Conservation (phyloP, 768 basidiomycete species). For the Psilocybe cubensis region DNA sequence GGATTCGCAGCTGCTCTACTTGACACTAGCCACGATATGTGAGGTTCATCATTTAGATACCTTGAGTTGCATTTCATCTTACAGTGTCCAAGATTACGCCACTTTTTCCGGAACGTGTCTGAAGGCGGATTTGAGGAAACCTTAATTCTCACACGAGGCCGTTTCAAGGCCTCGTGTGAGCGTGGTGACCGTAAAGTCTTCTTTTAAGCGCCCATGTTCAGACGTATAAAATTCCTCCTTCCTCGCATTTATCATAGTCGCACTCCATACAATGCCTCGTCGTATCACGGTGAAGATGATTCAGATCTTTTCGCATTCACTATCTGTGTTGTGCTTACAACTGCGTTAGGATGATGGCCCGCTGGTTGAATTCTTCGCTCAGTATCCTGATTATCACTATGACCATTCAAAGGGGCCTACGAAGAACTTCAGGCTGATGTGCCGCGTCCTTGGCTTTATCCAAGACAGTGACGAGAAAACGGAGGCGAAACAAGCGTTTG, state of each 20-base stretch:
- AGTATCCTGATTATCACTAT: conserved; percentile 25
- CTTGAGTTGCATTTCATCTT: no score
- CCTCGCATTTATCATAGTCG: background rate
- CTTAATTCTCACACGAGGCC: background rate
- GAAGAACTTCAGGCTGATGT: conserved; percentile 30
- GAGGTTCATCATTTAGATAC: no score
- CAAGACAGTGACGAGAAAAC: conserved; percentile 4
- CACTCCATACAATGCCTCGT: background rate
- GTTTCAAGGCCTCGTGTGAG: background rate
- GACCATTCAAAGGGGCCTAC: conserved; percentile 19
- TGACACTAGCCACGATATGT: no score
- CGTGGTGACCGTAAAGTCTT: background rate
- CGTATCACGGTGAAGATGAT: background rate
- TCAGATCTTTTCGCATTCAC: no score
- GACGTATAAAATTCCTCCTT: background rate
- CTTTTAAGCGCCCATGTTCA: conserved; percentile 7
- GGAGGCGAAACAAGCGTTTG: conserved; percentile 22
- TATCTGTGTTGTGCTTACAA: no score
- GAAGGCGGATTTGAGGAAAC: background rate
- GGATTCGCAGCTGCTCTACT: no score
- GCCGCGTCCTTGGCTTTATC: background rate
- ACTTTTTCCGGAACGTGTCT: no score
- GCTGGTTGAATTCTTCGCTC: conserved; percentile 23
- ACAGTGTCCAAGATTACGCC: no score
- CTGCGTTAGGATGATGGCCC: background rate